Evolutionary conservation across 345 rosid species (phyloP).

Genomic region (Eucalyptus guilfoylei): DNA sequence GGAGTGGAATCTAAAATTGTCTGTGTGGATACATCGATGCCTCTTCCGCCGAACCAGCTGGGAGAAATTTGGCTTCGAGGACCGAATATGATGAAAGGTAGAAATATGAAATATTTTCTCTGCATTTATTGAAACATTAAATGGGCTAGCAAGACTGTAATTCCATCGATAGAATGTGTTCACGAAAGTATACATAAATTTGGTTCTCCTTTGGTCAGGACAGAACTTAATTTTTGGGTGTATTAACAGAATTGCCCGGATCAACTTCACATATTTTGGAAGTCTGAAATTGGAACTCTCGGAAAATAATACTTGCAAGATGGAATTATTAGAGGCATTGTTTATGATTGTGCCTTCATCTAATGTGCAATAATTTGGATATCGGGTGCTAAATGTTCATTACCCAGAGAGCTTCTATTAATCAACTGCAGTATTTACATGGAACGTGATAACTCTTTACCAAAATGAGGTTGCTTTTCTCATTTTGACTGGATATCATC

Average conservation of each 20-base stretch:
- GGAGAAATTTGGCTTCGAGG: slow-evolving; percentile 41
- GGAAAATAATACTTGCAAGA: not conserved
- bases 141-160: not conserved
- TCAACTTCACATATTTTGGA: not conserved
- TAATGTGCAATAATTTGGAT: not conserved
- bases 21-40: slow-evolving; percentile 2
- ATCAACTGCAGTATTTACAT: not conserved
- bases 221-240: not conserved
- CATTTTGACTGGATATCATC: not conserved
- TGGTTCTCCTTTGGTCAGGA: not conserved
- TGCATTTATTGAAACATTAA: not conserved
- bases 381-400: not conserved
- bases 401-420: not conserved
- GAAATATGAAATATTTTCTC: not conserved
- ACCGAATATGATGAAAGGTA: slow-evolving; percentile 32
- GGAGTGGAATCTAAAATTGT: slow-evolving; percentile 30
- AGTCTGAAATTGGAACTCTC: not conserved
- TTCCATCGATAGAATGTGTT: not conserved
- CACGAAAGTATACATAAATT: not conserved
- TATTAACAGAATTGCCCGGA: not conserved
- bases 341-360: not conserved
- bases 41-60: slow-evolving; percentile 21
- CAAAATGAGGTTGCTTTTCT: not conserved
- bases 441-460: not conserved
- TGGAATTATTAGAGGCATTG: not conserved